Conservation (phyloP, 805 yeast species). For the Wickerhamiella bombiphila region DNA sequence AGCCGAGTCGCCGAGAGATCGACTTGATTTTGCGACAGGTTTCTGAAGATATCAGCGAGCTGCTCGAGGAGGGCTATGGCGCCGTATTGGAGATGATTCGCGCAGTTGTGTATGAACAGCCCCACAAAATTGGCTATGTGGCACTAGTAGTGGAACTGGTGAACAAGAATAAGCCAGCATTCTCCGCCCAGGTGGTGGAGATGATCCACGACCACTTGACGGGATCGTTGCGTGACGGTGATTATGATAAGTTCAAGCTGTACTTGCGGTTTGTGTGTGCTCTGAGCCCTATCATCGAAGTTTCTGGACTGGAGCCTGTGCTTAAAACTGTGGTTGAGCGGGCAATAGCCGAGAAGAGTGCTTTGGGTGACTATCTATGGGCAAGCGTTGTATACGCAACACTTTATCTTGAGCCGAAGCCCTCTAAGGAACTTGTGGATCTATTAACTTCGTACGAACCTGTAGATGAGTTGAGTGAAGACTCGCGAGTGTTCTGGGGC, state of each 20-base stretch:
- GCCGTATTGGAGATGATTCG: conserved; percentile 48
- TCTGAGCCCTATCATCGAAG: conserved; percentile 43
- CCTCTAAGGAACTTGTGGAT: conserved; percentile 5
- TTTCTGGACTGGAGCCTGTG: conserved; percentile 23
- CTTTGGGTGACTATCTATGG: conserved; percentile 8
- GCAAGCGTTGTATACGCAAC: conserved; percentile 11
- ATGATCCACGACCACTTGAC: conserved; percentile 53
- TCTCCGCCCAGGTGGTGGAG: conserved; percentile 57
- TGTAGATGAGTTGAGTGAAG: neutral
- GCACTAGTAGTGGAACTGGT: conserved; percentile 53
- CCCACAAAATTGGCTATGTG: conserved; percentile 70
- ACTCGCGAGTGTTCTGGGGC: conserved; percentile 11
- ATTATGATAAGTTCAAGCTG: conserved; percentile 57
- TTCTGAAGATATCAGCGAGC: conserved; percentile 28
- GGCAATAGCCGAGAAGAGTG: neutral
- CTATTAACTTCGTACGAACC: conserved; percentile 3
- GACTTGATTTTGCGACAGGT: conserved; percentile 17
- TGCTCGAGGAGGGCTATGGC: conserved; percentile 50
- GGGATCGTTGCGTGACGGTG: conserved; percentile 32
- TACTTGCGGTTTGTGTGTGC: conserved; percentile 55
- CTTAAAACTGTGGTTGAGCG: conserved; percentile 1
- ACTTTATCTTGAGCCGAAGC: conserved; percentile 9
- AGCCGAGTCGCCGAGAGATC: conserved; percentile 26
- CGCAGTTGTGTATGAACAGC: conserved; percentile 72
- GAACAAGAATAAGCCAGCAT: conserved; percentile 45